Evolutionary conservation across 345 rosid species (phyloP), one percentile per base, ranked within the genome.

Genomic region (Hibiscus trionum): DNA sequence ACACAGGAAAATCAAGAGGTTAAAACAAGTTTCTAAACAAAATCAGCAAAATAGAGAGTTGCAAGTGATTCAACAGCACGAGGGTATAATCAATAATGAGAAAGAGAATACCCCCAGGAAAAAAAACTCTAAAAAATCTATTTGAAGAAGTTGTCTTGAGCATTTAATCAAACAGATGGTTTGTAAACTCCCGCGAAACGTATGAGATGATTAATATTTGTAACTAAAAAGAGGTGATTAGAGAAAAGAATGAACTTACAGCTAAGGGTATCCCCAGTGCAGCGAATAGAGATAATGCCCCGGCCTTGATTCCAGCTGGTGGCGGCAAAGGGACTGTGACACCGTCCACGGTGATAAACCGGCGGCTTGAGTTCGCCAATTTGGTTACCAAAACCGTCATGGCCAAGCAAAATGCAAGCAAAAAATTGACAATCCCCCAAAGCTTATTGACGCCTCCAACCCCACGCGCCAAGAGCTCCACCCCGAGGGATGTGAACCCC

Each of bases 401-500:
- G 8, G 57, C 70, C 76, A 86, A 70, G 64, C 85, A 81, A 24
- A 80, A 1, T 0, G 90, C 88, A 12, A 88, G 61, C 26, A 88
- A 12, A 69, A 88, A 71, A 46, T 88, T 86, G 24, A 88, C 84
- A 3, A 77, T 58, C 6, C 84, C 90, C 93, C 90, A 85, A 3
- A 84, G 70, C 73, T 74, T 69, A 71, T 81, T 84, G 2, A 77
- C 83, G 0, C 84, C 81, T 0, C 88, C 86, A 17, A 82, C 55
- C 67, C 57, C 24, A 55, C 83, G 80, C 12, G 79, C 81, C 47
- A 82, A 4, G 4, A 29, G 21, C 77, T 87, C 93, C 24, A 90
- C 75, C 9, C 80, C 79, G 2, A 91, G 88, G 19, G 97, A 88
- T 61, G 81, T 78, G 74, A 86, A 68, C 2, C 91, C 93, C 74